Conservation (phyloP, 139 green algal genomes). For the Haematococcus lacustris region DNA sequence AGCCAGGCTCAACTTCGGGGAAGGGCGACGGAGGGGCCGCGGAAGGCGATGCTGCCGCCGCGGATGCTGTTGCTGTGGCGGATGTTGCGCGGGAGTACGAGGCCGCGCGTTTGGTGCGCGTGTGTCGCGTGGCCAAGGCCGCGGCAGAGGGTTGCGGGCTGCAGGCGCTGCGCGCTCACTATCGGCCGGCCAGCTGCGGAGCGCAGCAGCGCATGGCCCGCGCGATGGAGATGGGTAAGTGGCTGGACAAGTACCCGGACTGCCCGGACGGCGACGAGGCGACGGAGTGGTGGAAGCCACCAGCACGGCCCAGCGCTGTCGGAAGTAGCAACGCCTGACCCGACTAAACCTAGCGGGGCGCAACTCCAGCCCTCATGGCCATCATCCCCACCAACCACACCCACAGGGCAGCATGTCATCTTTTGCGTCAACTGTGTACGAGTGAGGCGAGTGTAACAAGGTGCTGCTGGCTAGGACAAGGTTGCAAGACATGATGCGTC, state of each 20-base stretch:
- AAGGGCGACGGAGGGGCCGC: neutral
- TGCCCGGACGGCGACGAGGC: neutral
- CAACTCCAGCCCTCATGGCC: too few species aligned
- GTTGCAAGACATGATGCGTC: too few species aligned
- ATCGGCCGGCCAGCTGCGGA: neutral
- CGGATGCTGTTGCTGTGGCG: neutral
- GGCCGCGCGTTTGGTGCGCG: neutral
- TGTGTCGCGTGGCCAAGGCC: neutral
- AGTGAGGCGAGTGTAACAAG: too few species aligned
- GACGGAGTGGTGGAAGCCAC: neutral
- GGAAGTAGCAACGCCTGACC: too few species aligned
- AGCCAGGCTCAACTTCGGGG: too few species aligned
- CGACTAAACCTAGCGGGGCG: too few species aligned
- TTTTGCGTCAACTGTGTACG: too few species aligned
- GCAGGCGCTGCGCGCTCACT: neutral
- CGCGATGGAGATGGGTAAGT: neutral
- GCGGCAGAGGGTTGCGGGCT: conserved; percentile 2
- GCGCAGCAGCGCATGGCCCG: neutral
- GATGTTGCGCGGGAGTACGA: neutral
- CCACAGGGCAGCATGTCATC: too few species aligned
- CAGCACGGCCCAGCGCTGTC: too few species aligned
- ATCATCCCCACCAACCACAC: too few species aligned
- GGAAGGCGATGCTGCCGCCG: neutral
- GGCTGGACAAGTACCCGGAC: neutral
- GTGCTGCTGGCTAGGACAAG: too few species aligned